Conservation (phyloP, 495 filamentous ascomycete species). For the Chaetomium cochliodes region DNA sequence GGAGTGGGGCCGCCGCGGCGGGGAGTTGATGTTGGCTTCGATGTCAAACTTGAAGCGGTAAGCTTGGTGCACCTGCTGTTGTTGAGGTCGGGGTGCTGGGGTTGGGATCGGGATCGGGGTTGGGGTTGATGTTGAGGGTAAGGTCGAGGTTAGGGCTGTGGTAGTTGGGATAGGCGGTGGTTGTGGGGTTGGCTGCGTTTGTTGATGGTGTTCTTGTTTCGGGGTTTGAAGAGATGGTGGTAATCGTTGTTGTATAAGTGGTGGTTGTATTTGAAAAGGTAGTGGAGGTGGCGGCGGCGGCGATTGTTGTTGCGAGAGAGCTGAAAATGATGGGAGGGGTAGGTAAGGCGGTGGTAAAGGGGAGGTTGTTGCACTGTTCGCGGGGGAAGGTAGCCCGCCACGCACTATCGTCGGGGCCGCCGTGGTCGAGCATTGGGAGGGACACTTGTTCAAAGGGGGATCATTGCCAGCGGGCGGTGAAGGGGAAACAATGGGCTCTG, state of each 20-base stretch:
- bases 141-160: too few species aligned
- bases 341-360: background rate
- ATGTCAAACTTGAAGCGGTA: constrained; percentile 53
- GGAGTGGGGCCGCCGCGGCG: constrained; percentile 44
- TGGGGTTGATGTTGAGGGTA: constrained; percentile 11
- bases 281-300: background rate
- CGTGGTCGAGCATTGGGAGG: background rate
- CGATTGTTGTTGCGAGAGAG: constrained; percentile 7
- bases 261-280: background rate
- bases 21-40: constrained; percentile 49
- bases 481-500: constrained; percentile 8
- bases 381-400: background rate
- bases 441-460: background rate
- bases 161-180: constrained; percentile 21
- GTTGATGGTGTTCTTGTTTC: constrained; percentile 3
- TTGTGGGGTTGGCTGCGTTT: constrained; percentile 18
- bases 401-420: background rate
- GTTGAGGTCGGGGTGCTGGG: constrained; percentile 6
- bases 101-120: constrained; percentile 18
- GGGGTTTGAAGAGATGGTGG: background rate
- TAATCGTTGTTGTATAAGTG: constrained; percentile 8
- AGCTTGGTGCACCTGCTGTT: constrained; percentile 43
- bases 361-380: constrained; percentile 1
- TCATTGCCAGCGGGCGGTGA: constrained; percentile 17
- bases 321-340: background rate